Evolutionary conservation across 2,329 filamentous ascomycete species (phyloP).

Genomic region (Aspergillus terreus): DNA sequence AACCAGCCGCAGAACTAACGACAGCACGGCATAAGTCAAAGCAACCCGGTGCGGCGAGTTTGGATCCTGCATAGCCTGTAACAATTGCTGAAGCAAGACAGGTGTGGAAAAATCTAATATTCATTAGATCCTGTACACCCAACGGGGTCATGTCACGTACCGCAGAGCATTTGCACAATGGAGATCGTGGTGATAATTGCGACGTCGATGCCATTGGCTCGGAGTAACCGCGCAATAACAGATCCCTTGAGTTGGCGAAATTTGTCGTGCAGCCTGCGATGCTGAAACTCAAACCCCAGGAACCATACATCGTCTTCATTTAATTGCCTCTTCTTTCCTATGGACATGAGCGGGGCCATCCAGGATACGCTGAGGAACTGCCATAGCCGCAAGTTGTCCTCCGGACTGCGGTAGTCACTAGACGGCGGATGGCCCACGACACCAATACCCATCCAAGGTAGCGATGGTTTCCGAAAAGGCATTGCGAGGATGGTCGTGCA

Average conservation of each 20-base stretch:
- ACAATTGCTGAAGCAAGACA: conserved; percentile 67
- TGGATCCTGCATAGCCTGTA: conserved; percentile 61
- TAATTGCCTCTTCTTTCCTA: conserved; percentile 63
- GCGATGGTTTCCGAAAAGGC: conserved; percentile 62
- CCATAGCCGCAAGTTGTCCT: conserved; percentile 75
- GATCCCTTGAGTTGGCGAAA: conserved; percentile 72
- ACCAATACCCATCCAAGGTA: conserved; percentile 57
- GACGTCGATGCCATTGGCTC: conserved; percentile 77
- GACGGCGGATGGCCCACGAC: conserved; percentile 55
- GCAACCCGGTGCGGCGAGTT: conserved; percentile 52
- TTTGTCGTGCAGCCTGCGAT: conserved; percentile 66
- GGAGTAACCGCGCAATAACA: conserved; percentile 64
- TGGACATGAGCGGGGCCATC: conserved; percentile 69
- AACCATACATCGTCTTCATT: conserved; percentile 79
- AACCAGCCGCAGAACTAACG: conserved; percentile 58
- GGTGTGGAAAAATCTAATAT: conserved; percentile 56
- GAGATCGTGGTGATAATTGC: conserved; percentile 63
- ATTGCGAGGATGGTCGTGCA: conserved; percentile 59
- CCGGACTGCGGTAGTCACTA: conserved; percentile 63
- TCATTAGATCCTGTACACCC: conserved; percentile 15
- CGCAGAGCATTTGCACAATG: conserved; percentile 58
- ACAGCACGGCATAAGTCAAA: conserved; percentile 62
- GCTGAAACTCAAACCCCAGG: conserved; percentile 77
- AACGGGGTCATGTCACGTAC: conserved; percentile 29
- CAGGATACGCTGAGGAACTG: conserved; percentile 83